Evolutionary conservation across 345 rosid genomes (phyloP).

Genomic region (Euphorbia tirucalli): DNA sequence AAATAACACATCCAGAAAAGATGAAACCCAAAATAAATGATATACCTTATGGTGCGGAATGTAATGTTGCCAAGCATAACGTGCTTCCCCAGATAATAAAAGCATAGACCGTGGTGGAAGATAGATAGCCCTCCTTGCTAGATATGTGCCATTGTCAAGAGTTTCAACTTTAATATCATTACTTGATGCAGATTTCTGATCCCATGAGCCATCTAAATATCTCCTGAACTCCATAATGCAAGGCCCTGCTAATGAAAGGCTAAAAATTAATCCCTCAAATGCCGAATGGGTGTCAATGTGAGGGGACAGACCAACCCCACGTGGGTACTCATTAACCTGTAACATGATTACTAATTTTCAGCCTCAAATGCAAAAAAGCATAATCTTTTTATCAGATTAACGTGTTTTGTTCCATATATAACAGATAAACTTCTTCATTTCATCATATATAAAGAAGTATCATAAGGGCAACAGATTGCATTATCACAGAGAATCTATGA

Average conservation of each 20-base stretch:
- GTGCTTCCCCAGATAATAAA: constrained; percentile 85
- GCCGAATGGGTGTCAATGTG: constrained; percentile 99
- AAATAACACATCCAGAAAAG: neutral
- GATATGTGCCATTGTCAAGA: constrained; percentile 26
- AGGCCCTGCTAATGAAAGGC: constrained; percentile 96
- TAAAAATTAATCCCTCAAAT: constrained; percentile 81
- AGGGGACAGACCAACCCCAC: constrained; percentile 94
- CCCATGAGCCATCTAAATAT: constrained; percentile 51
- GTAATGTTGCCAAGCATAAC: constrained; percentile 96
- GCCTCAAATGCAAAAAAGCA: constrained; percentile 16
- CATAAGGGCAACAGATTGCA: neutral
- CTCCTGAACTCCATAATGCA: constrained; percentile 95
- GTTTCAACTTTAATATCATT: constrained; percentile 36
- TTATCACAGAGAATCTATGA: neutral
- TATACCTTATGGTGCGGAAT: constrained; percentile 94
- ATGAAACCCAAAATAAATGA: neutral
- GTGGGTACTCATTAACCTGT: constrained; percentile 95
- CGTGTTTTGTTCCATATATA: neutral
- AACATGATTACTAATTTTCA: constrained; percentile 22
- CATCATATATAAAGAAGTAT: neutral
- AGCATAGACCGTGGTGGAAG: constrained; percentile 96
- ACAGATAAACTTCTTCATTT: neutral
- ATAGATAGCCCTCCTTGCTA: constrained; percentile 59
- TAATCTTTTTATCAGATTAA: neutral
- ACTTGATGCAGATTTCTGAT: constrained; percentile 33